phyloP scores from a whole-genome alignment of 164 flowering plant species.

The Vitis riparia region DNA sequence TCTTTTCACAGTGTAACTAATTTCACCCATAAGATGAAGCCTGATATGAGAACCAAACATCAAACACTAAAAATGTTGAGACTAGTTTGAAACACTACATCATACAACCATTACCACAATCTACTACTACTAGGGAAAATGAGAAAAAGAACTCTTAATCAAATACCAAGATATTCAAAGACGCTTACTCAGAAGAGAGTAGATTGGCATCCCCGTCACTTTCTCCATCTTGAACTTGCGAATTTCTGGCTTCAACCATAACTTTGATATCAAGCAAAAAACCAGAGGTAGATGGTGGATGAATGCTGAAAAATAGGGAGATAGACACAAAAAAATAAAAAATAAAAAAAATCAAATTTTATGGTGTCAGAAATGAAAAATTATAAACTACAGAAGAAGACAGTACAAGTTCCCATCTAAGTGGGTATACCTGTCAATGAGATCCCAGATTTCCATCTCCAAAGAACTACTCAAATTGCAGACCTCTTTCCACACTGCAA shows the following conservation, averaged over 20 bases:
- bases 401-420: not conserved
- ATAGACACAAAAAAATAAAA: conserved; percentile 1
- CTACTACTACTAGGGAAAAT: not conserved
- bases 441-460: too few relatives aligned
- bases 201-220: conserved; percentile 3
- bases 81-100: too few relatives aligned
- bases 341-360: not conserved
- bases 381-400: not conserved
- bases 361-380: not conserved
- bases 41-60: too few relatives aligned
- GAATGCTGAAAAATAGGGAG: conserved; percentile 33
- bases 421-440: too few relatives aligned
- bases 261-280: conserved; percentile 34
- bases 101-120: too few relatives aligned
- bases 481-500: too few relatives aligned
- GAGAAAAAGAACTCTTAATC: too few relatives aligned
- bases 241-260: conserved; percentile 15
- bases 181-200: conserved; percentile 20
- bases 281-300: conserved; percentile 53
- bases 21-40: too few relatives aligned
- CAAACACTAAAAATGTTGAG: too few relatives aligned
- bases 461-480: too few relatives aligned
- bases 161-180: not conserved
- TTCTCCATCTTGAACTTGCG: conserved; percentile 15
- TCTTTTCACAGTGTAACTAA: too few relatives aligned